A percentile compares a stretch with the other conserved stretches of the same genome.
These are phyloP conservation scores for Schwanniomyces vanrijiae DNA, from an alignment of 805 yeast species.

Conservation along the genomic window DNA sequence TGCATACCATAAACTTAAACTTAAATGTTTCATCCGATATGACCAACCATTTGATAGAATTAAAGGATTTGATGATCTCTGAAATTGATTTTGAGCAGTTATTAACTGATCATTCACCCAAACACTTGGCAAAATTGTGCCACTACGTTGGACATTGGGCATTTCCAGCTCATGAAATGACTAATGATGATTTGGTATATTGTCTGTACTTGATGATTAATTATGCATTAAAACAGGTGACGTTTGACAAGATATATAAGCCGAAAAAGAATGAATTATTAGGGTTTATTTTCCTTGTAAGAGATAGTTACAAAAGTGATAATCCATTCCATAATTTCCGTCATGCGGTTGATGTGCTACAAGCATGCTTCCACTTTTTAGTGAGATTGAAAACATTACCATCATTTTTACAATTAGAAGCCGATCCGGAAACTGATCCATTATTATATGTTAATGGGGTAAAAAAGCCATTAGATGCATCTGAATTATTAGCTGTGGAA, in stretches of 20 bases:
- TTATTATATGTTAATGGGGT: slow-evolving; percentile 10
- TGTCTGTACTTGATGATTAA: slow-evolving; percentile 58
- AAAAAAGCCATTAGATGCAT: not conserved
- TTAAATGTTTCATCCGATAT: slow-evolving; percentile 24
- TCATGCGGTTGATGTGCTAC: slow-evolving; percentile 94
- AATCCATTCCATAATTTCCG: slow-evolving; percentile 94
- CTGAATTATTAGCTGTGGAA: slow-evolving; percentile 2
- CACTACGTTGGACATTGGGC: slow-evolving; percentile 60
- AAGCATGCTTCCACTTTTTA: slow-evolving; percentile 75
- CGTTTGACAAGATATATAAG: slow-evolving; percentile 12
- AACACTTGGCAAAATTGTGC: slow-evolving; percentile 27
- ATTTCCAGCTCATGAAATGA: slow-evolving; percentile 66
- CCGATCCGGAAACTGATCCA: slow-evolving; percentile 31
- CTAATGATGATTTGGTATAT: slow-evolving; percentile 64
- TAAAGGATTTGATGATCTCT: slow-evolving; percentile 24
- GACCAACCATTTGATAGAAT: slow-evolving; percentile 16
- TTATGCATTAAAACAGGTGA: slow-evolving; percentile 36
- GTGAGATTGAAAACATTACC: slow-evolving; percentile 42
- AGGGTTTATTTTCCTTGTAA: slow-evolving; percentile 61
- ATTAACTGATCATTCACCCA: slow-evolving; percentile 21
- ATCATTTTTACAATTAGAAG: slow-evolving; percentile 32
- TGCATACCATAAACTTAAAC: slow-evolving; percentile 24
- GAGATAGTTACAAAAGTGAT: slow-evolving; percentile 79
- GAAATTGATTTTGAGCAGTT: slow-evolving; percentile 31
- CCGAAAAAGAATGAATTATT: slow-evolving; percentile 46